A percentile compares a stretch with the other conserved stretches of the same genome.
Evolutionary conservation across 164 flowering plant species (phyloP).

Genomic region (Vitis labrusca): DNA sequence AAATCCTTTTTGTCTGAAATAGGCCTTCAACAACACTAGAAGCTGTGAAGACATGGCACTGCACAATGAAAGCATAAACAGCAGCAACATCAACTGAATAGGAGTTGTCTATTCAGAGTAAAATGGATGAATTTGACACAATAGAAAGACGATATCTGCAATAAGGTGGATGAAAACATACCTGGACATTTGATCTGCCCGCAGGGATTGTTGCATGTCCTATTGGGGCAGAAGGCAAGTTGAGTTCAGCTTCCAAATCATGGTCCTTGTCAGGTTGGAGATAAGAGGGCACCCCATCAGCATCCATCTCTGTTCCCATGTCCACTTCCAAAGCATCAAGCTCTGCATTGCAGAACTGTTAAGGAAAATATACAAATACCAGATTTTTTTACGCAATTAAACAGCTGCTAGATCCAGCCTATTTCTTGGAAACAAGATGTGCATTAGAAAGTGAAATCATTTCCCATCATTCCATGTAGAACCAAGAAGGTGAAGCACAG

Average conservation of each 20-base stretch:
- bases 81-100: too few relatives aligned
- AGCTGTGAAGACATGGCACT: too few relatives aligned
- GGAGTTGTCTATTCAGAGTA: background rate
- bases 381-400: too few relatives aligned
- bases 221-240: slow-evolving; percentile 85
- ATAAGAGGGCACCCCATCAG: slow-evolving; percentile 82
- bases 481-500: too few relatives aligned
- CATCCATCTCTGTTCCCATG: slow-evolving; percentile 85
- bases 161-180: slow-evolving; percentile 16
- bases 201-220: slow-evolving; percentile 60
- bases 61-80: too few relatives aligned
- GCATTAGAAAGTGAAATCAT: too few relatives aligned
- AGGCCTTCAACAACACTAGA: too few relatives aligned
- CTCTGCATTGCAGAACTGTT: slow-evolving; percentile 46
- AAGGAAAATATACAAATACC: background rate
- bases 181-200: slow-evolving; percentile 66
- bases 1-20: too few relatives aligned
- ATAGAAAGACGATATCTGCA: background rate
- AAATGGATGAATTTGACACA: background rate
- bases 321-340: slow-evolving; percentile 98
- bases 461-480: too few relatives aligned
- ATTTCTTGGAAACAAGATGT: too few relatives aligned
- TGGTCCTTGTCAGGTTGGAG: slow-evolving; percentile 85
- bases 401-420: too few relatives aligned
- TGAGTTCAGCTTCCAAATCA: slow-evolving; percentile 74